Percentiles rank a stretch among this genome's conserved stretches.
Conservation (phyloP, 2,329 filamentous ascomycete genomes). For the Colletotrichum sp. region DNA sequence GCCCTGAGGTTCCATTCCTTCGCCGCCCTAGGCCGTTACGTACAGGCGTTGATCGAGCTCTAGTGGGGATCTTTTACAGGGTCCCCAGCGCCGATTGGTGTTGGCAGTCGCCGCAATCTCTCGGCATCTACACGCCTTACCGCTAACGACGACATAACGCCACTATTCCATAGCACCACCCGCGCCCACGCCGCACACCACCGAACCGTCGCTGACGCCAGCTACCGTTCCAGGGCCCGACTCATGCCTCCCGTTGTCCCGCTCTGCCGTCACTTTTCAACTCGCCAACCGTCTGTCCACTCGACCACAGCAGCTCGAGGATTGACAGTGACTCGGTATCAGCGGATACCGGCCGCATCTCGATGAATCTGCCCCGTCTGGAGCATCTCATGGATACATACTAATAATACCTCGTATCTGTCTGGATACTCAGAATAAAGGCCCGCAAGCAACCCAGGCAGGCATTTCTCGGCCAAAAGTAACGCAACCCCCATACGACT, state of each 20-base stretch:
- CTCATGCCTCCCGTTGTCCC: neutral
- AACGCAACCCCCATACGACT: neutral
- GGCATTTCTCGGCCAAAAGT: neutral
- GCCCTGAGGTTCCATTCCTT: neutral
- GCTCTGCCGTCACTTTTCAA: neutral
- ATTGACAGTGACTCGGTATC: neutral
- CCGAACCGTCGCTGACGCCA: neutral
- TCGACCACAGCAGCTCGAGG: neutral
- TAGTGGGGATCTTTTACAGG: constrained; percentile 7
- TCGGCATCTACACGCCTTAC: constrained; percentile 4
- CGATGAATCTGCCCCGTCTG: neutral
- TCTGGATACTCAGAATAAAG: neutral
- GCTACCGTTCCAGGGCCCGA: neutral
- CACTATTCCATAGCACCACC: neutral
- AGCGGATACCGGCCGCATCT: neutral
- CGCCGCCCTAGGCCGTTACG: neutral
- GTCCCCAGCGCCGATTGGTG: neutral
- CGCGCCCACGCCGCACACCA: neutral
- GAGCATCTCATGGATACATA: neutral
- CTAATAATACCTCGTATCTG: neutral
- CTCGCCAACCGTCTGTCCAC: neutral
- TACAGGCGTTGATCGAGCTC: neutral
- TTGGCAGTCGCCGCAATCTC: constrained; percentile 7
- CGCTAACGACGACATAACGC: neutral
- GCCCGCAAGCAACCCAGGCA: neutral